phyloP scores from a whole-genome alignment of 345 rosid genomes.

The Anastatica hierochuntica region DNA sequence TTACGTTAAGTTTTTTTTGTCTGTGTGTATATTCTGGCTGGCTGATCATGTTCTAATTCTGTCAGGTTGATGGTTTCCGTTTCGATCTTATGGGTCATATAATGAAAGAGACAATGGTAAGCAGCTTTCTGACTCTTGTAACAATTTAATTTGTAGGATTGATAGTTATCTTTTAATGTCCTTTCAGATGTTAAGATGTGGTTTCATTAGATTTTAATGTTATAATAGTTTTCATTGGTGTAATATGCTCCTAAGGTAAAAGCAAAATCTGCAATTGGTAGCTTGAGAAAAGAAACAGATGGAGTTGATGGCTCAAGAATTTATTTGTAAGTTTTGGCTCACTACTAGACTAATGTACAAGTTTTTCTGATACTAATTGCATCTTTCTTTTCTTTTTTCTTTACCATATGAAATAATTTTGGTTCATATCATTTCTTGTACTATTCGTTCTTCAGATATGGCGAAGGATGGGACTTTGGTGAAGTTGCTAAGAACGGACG shows the following conservation, averaged over 20 bases:
- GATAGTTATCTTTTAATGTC: background rate
- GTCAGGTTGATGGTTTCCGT: constrained; percentile 91
- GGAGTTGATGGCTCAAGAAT: constrained; percentile 80
- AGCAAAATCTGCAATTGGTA: constrained; percentile 55
- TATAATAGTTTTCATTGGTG: background rate
- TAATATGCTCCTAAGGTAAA: constrained; percentile 41
- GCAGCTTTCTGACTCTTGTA: constrained; percentile 18
- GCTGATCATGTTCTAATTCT: constrained; percentile 19
- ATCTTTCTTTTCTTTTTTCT: background rate
- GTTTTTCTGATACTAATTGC: background rate
- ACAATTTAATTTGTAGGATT: background rate
- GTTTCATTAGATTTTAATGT: background rate
- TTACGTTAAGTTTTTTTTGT: background rate
- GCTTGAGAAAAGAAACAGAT: constrained; percentile 54
- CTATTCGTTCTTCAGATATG: constrained; percentile 46
- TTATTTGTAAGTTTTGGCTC: constrained; percentile 51
- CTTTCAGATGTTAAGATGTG: background rate
- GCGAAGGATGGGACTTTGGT: constrained; percentile 99
- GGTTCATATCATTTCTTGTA: background rate
- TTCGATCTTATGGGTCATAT: constrained; percentile 98
- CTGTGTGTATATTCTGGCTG: constrained; percentile 2
- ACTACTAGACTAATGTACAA: too few species aligned
- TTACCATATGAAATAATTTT: background rate
- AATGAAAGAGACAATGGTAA: constrained; percentile 85
- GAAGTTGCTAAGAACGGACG: constrained; percentile 95